Base-by-base conservation (phyloP, 108 stramenopile species). In the Skeletonema marinoi region DNA sequence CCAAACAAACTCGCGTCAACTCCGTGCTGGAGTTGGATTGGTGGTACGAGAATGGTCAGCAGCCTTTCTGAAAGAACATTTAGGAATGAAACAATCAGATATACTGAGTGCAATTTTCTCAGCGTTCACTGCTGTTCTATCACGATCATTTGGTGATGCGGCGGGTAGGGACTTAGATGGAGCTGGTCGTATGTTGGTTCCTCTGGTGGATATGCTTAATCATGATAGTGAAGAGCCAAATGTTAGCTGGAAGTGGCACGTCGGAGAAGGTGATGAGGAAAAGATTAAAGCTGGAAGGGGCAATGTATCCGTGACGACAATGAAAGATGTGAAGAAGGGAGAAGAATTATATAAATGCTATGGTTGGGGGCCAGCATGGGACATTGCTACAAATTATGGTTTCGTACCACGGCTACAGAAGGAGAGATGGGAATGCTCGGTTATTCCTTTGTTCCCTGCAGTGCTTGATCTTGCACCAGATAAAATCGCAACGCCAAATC, bases 331-430 rank as follows among this genome's bases (percentile, higher is more conserved):
- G 2, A 66, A 71, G 65, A 76, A 62, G 46, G 81, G 81, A 41
- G 69, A 82, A 12, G 81, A 82, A 63, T 63, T 82, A 32, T 32
- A 32, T 39, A 76, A 76, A 73, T 76, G 75, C 36, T 82, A 82
- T 35, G 81, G 81, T 39, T 82, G 81, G 81, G 66, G 81, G 39
- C 75, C 81, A 6, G 70, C 75, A 16, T 82, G 81, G 81, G 81
- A 82, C 59, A 76, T 82, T 62, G 81, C 81, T 12, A 33, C 56
- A n/a, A 58, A 50, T 21, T 82, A 82, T 68, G 81, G 81, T 2
- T 82, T 82, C 38, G 81, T 82, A 9, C 81, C 81, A 1, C 31
- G 48, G 36, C 29, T 82, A 38, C 60, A 62, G 64, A 63, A 62
- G 46, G 66, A 82, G 33, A 70, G 70, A 4, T 82, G 81, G 81